A percentile compares a stretch with the other conserved stretches of the same genome.
These are phyloP conservation scores for Leccinum rimulosum DNA, from an alignment of 768 basidiomycete species.

Conservation along the genomic window DNA sequence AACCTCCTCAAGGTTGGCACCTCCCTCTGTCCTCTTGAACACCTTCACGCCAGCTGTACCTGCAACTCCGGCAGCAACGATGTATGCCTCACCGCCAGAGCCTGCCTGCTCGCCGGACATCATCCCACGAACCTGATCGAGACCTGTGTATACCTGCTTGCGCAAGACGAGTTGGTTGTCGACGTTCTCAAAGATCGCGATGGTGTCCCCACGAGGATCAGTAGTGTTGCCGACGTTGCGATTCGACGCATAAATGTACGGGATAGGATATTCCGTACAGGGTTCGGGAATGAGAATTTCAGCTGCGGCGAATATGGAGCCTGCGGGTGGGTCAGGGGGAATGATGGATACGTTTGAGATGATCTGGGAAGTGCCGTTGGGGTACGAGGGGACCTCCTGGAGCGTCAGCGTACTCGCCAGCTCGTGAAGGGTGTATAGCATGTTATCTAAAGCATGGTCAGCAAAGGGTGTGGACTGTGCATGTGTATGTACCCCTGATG, in stretches of 20 bases:
- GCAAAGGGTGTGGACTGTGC: not conserved
- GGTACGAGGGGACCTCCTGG: slow-evolving; percentile 46
- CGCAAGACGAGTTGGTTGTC: slow-evolving; percentile 39
- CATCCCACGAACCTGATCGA: not conserved
- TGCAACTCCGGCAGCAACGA: slow-evolving; percentile 49
- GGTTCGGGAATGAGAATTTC: slow-evolving; percentile 62
- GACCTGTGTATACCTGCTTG: slow-evolving; percentile 48
- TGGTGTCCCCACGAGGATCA: slow-evolving; percentile 57
- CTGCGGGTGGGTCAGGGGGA: slow-evolving; percentile 38
- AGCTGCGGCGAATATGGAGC: slow-evolving; percentile 47
- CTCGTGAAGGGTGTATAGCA: slow-evolving; percentile 55
- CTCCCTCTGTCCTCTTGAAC: slow-evolving; percentile 53
- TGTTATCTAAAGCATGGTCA: slow-evolving; percentile 38
- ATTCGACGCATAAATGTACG: slow-evolving; percentile 68
- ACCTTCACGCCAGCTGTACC: slow-evolving; percentile 56
- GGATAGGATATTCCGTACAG: slow-evolving; percentile 43
- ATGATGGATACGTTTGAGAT: slow-evolving; percentile 50
- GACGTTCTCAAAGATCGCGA: slow-evolving; percentile 57
- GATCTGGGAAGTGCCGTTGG: slow-evolving; percentile 50
- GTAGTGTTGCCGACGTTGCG: slow-evolving; percentile 50
- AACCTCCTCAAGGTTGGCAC: slow-evolving; percentile 49
- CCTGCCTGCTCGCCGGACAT: not conserved
- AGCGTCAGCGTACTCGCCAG: slow-evolving; percentile 55
- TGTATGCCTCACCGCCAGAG: not conserved
- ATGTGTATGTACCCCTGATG: slow-evolving; percentile 30